A percentile compares a stretch with the other conserved stretches of the same genome.
phyloP scores from a whole-genome alignment of 176 grass and related monocot species.

The Alloteropsis semialata region DNA sequence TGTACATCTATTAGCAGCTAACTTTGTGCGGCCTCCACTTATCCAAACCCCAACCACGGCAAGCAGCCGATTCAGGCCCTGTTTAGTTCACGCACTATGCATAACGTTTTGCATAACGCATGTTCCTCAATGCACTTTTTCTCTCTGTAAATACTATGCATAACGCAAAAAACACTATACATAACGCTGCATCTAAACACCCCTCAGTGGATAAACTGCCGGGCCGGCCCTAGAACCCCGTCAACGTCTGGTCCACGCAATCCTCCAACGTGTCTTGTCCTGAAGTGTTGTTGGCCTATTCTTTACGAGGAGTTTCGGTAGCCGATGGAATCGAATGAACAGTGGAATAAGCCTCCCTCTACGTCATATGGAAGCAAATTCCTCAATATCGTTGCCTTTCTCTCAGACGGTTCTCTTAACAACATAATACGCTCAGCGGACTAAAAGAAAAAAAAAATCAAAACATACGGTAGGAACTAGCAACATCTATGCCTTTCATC shows the following conservation, averaged over 20 bases:
- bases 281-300: background rate
- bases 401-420: background rate
- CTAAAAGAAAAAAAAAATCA: no score
- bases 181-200: no score
- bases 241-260: conserved; percentile 23
- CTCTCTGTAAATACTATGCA: no score
- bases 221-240: background rate
- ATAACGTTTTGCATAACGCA: no score
- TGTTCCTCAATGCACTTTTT: no score
- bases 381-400: background rate
- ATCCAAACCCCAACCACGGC: background rate
- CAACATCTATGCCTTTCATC: no score
- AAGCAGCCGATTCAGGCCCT: background rate
- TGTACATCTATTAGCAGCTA: background rate
- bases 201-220: background rate
- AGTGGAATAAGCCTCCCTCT: background rate
- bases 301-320: background rate
- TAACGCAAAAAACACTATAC: no score
- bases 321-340: background rate
- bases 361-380: background rate
- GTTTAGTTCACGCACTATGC: no score
- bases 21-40: background rate
- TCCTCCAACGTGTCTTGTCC: background rate
- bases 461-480: no score
- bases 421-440: no score